A percentile compares a stretch with the other conserved stretches of the same genome.
Evolutionary conservation across 441 rosid species (phyloP).

Genomic region (Populus tomentosa): DNA sequence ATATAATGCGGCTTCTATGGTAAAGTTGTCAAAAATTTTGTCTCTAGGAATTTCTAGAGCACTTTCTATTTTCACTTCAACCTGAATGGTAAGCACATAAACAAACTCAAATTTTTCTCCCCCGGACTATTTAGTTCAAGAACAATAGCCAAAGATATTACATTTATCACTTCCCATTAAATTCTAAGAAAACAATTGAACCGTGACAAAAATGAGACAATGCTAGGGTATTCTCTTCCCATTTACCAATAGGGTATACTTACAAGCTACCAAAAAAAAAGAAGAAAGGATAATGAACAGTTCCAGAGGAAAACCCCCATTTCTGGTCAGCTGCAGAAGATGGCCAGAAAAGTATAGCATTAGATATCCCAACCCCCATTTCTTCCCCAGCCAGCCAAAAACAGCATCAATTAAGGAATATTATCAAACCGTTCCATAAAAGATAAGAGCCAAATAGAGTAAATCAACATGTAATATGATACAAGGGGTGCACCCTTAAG

Average conservation of each 20-base stretch:
- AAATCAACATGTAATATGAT: not conserved
- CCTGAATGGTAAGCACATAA: constrained; percentile 39
- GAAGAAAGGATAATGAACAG: not conserved
- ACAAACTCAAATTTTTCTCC: not conserved
- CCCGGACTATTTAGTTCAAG: not conserved
- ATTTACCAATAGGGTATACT: not conserved
- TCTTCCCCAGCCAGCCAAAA: not conserved
- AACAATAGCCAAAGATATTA: not conserved
- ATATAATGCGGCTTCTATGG: constrained; percentile 73
- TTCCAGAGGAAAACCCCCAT: not conserved
- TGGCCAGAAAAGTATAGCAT: not conserved
- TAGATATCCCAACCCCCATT: not conserved
- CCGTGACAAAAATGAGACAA: not conserved
- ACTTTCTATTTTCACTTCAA: constrained; percentile 85
- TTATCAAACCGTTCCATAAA: too few species aligned
- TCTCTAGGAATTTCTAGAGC: constrained; percentile 48
- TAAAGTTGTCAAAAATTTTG: constrained; percentile 46
- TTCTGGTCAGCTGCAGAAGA: not conserved
- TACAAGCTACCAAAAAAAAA: not conserved
- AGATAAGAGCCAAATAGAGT: not conserved
- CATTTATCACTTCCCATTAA: not conserved
- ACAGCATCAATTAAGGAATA: not conserved
- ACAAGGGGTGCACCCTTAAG: not conserved
- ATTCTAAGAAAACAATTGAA: not conserved
- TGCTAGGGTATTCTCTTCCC: not conserved